Percentiles rank a stretch among this genome's conserved stretches.
Evolutionary conservation across 208 protist genomes (phyloP).

Genomic region (Crithidia expoeki): DNA sequence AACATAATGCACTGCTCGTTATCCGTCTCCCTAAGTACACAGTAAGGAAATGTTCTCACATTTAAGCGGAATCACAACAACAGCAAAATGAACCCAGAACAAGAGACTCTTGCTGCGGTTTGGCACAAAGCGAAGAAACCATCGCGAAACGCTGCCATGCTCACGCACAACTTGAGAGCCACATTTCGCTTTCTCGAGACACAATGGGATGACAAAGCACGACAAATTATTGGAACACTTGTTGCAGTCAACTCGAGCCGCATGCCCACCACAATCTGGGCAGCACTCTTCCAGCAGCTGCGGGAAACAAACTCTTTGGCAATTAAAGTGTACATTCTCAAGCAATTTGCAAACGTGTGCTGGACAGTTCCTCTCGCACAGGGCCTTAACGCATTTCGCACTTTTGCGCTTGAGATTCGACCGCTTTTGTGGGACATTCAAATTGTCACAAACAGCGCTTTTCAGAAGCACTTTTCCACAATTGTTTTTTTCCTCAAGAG

Average conservation of each 20-base stretch:
- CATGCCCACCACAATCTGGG: constrained; percentile 54
- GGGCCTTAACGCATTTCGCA: constrained; percentile 45
- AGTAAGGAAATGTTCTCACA: background rate
- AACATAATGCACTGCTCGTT: too few relatives aligned
- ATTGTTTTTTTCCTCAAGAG: constrained; percentile 22
- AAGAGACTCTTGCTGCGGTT: constrained; percentile 11
- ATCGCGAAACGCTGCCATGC: constrained; percentile 28
- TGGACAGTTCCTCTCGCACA: constrained; percentile 39
- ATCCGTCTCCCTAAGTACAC: too few relatives aligned
- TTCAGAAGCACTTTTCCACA: constrained; percentile 33
- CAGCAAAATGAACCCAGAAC: constrained; percentile 13
- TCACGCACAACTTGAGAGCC: constrained; percentile 22
- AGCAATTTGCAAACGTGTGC: constrained; percentile 52
- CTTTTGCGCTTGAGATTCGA: constrained; percentile 44
- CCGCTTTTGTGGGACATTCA: constrained; percentile 28
- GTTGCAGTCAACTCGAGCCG: constrained; percentile 24
- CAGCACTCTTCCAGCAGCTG: constrained; percentile 53
- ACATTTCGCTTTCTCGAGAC: constrained; percentile 30
- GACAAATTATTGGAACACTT: constrained; percentile 33
- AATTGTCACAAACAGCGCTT: constrained; percentile 40
- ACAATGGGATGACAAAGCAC: constrained; percentile 28
- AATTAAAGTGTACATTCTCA: constrained; percentile 47
- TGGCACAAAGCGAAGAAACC: constrained; percentile 19
- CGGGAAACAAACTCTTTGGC: constrained; percentile 28
- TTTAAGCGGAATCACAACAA: background rate